Evolutionary conservation across 257 asterid genomes (phyloP).

Genomic region (Fraxinus pennsylvanica): DNA sequence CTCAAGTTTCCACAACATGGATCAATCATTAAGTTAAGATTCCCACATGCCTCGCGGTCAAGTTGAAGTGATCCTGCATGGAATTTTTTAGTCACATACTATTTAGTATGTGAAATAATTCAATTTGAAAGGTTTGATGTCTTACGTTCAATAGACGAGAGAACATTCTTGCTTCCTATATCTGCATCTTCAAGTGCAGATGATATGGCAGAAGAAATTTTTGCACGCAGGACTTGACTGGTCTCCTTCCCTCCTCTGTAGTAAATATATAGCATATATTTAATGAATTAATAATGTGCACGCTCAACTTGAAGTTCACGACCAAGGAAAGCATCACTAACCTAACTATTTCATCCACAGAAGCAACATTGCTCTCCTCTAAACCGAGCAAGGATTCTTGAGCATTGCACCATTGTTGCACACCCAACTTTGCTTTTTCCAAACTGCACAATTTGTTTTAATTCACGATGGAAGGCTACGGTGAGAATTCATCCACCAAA

Average conservation of each 20-base stretch:
- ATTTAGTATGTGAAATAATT: not conserved
- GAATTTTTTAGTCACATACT: constrained; percentile 1
- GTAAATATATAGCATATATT: constrained; percentile 9
- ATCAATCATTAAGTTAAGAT: constrained; percentile 74
- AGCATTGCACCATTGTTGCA: constrained; percentile 82
- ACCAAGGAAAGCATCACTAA: constrained; percentile 30
- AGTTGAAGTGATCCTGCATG: constrained; percentile 84
- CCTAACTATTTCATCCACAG: constrained; percentile 76
- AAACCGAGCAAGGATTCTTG: constrained; percentile 70
- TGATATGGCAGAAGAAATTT: constrained; percentile 72
- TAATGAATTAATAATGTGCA: constrained; percentile 3
- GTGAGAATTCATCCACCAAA: constrained; percentile 13
- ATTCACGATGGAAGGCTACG: constrained; percentile 5
- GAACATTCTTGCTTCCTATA: constrained; percentile 74
- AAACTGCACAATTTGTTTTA: constrained; percentile 46
- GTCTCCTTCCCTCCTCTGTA: constrained; percentile 83
- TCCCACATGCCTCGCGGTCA: constrained; percentile 78
- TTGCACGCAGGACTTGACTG: constrained; percentile 60
- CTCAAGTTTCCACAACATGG: constrained; percentile 86
- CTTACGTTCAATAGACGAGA: constrained; percentile 86
- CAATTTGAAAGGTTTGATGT: constrained; percentile 1
- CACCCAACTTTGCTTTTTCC: constrained; percentile 83
- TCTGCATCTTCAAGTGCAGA: constrained; percentile 77
- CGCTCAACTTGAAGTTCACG: constrained; percentile 11
- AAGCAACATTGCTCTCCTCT: constrained; percentile 72